Conservation (phyloP, 495 filamentous ascomycete genomes). For the Neurospora sp. region DNA sequence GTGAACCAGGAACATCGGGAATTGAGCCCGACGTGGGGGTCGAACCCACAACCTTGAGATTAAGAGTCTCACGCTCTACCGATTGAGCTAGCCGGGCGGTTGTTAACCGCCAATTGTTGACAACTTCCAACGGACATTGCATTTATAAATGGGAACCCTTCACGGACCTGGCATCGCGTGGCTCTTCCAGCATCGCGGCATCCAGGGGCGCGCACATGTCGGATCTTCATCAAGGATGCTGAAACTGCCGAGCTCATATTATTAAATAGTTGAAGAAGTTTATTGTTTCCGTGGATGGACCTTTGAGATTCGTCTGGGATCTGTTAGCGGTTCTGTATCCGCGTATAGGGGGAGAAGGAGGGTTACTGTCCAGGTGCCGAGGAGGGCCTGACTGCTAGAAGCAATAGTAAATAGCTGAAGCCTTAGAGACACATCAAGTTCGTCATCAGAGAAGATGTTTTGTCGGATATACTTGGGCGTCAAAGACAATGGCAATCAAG, state of each 20-base stretch:
- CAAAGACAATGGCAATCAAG: neutral
- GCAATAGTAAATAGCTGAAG: no score
- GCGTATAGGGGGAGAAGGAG: neutral
- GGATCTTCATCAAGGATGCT: neutral
- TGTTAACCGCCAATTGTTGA: neutral
- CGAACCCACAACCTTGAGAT: conserved; percentile 11
- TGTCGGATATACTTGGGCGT: neutral
- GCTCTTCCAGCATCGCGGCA: neutral
- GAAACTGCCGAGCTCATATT: neutral
- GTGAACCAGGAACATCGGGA: neutral
- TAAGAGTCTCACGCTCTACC: conserved; percentile 81
- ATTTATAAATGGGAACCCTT: neutral
- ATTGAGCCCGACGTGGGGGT: neutral
- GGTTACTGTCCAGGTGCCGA: no score
- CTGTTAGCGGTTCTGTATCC: neutral
- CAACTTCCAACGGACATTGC: rapidly evolving
- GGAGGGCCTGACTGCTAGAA: no score
- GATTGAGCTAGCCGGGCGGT: conserved; percentile 60
- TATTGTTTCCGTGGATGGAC: neutral
- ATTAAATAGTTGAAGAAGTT: neutral
- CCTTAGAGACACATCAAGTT: no score
- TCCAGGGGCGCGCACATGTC: neutral
- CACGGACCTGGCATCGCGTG: neutral
- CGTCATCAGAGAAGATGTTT: neutral
- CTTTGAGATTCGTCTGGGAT: neutral